Evolutionary conservation across 1,139 yeast genomes (phyloP).

Genomic region (Waltiozyma sp.): DNA sequence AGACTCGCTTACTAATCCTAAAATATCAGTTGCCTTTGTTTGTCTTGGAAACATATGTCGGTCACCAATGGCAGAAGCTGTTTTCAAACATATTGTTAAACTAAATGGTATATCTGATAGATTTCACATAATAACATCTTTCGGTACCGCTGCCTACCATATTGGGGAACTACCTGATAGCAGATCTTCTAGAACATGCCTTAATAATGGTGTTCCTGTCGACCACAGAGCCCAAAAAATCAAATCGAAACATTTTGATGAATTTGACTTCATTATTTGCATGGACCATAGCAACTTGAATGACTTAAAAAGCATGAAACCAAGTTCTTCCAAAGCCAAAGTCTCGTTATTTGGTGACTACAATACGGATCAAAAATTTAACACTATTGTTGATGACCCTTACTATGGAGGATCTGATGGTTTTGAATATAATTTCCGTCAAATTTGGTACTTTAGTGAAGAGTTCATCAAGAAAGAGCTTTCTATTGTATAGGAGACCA

Average conservation of each 20-base stretch:
- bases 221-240: slow-evolving; percentile 71
- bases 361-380: slow-evolving; percentile 40
- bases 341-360: slow-evolving; percentile 68
- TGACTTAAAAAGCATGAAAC: slow-evolving; percentile 49
- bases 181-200: slow-evolving; percentile 61
- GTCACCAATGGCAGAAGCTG: slow-evolving; percentile 97
- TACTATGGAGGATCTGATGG: slow-evolving; percentile 84
- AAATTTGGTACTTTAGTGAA: slow-evolving; percentile 62
- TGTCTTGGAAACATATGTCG: slow-evolving; percentile 94
- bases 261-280: slow-evolving; percentile 75
- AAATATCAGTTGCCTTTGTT: slow-evolving; percentile 68
- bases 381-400: slow-evolving; percentile 70
- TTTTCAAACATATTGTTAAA: slow-evolving; percentile 57
- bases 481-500: background rate
- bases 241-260: slow-evolving; percentile 40
- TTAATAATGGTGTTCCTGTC: slow-evolving; percentile 62
- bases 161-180: slow-evolving; percentile 73
- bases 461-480: slow-evolving; percentile 47
- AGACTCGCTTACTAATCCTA: background rate
- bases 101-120: slow-evolving; percentile 28
- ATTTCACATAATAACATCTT: slow-evolving; percentile 62
- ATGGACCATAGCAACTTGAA: slow-evolving; percentile 69
- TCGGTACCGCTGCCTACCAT: slow-evolving; percentile 83
- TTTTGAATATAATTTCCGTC: slow-evolving; percentile 68
- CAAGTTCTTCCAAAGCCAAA: slow-evolving; percentile 36